Percentiles rank a stretch among this genome's conserved stretches.
These are phyloP conservation scores for Talaromyces ruber DNA, from an alignment of 495 filamentous ascomycete genomes.

Conservation along the genomic window DNA sequence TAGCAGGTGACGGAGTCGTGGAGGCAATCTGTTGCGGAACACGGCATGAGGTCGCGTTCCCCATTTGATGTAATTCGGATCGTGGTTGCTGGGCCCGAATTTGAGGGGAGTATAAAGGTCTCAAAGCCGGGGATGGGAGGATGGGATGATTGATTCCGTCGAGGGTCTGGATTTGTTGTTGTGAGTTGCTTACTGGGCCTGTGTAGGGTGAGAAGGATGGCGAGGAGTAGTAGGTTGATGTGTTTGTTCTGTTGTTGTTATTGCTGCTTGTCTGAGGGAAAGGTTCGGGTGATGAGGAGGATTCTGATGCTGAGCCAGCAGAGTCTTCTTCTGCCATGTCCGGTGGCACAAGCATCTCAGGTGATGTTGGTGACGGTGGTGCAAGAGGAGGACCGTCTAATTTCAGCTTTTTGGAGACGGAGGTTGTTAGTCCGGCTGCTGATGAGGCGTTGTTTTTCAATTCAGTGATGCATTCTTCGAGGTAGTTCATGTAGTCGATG, in stretches of 20 bases:
- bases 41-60: constrained; percentile 9
- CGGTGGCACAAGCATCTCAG: constrained; percentile 19
- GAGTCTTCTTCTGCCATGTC: background rate
- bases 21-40: constrained; percentile 14
- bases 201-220: constrained; percentile 29
- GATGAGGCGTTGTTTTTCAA: constrained; percentile 50
- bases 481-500: constrained; percentile 93
- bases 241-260: background rate
- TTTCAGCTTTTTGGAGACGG: background rate
- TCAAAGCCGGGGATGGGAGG: constrained; percentile 35
- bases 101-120: constrained; percentile 17
- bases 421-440: constrained; percentile 7
- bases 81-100: background rate
- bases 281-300: constrained; percentile 29
- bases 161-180: constrained; percentile 19
- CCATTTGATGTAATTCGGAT: background rate
- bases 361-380: constrained; percentile 29
- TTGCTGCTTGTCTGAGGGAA: constrained; percentile 9
- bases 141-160: constrained; percentile 22
- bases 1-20: constrained; percentile 23
- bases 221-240: constrained; percentile 22
- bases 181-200: background rate
- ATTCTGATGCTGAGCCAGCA: constrained; percentile 15
- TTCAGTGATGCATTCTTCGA: constrained; percentile 80
- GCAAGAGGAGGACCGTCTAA: constrained; percentile 8